phyloP scores from a whole-genome alignment of 371 early-diverging fungal species.

The Nematocida sp. region DNA sequence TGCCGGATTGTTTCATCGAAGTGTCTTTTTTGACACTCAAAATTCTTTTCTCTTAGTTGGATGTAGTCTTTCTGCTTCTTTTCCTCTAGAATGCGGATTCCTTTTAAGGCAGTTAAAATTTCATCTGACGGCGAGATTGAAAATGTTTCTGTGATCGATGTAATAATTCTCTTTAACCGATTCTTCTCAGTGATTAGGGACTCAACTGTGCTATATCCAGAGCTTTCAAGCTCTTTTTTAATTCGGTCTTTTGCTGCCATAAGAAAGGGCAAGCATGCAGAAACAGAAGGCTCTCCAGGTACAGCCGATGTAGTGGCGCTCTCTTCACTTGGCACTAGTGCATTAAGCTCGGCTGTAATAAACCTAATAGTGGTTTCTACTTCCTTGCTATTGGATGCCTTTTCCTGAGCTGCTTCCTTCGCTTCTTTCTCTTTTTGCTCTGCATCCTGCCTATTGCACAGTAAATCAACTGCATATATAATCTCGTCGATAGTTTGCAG shows the following conservation, averaged over 20 bases:
- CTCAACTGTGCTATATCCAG: slow-evolving; percentile 25
- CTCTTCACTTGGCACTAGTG: slow-evolving; percentile 3
- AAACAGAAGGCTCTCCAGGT: not conserved
- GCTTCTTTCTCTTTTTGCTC: not conserved
- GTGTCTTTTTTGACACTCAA: slow-evolving; percentile 58
- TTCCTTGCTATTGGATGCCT: not conserved
- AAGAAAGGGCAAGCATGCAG: not conserved
- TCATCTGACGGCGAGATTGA: slow-evolving; percentile 36
- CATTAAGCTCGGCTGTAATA: not conserved
- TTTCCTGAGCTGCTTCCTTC: not conserved
- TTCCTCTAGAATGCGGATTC: slow-evolving; percentile 13
- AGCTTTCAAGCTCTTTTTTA: not conserved
- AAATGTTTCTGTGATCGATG: slow-evolving; percentile 15
- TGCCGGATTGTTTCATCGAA: slow-evolving; percentile 14
- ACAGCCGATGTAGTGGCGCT: not conserved
- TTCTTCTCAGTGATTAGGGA: slow-evolving; percentile 24
- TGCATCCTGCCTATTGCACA: slow-evolving; percentile 13
- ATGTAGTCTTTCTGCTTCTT: slow-evolving; percentile 12
- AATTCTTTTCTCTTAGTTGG: slow-evolving; percentile 9
- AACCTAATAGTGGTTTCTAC: not conserved
- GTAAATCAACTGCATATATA: slow-evolving; percentile 50
- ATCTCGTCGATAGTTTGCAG: slow-evolving; percentile 47
- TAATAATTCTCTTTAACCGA: slow-evolving; percentile 1
- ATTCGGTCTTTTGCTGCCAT: slow-evolving; percentile 9
- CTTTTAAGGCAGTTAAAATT: not conserved